Conservation (phyloP, 2,329 filamentous ascomycete genomes). For the Colletotrichum lindemuthianum region DNA sequence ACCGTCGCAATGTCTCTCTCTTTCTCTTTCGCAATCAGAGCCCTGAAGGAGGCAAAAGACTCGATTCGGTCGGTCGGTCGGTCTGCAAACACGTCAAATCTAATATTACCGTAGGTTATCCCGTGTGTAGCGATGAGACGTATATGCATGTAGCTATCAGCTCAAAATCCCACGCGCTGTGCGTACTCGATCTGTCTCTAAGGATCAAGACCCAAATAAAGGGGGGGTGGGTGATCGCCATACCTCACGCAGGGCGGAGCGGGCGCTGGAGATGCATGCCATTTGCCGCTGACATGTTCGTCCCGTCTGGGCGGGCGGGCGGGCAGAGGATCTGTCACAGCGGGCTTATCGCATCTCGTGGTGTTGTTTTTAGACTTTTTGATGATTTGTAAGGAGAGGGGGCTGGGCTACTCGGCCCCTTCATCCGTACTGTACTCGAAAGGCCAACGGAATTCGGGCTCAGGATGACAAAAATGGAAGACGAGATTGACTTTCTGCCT, state of each 20-base stretch:
- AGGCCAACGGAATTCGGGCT: background rate
- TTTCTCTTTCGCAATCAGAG: no score
- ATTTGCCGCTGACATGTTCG: slow-evolving; percentile 28
- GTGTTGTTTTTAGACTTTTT: background rate
- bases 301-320: slow-evolving; percentile 18
- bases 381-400: slow-evolving; percentile 1
- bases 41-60: no score
- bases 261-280: slow-evolving; percentile 31
- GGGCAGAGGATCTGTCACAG: background rate
- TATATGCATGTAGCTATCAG: no score
- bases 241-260: slow-evolving; percentile 22
- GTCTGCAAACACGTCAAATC: no score
- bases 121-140: no score
- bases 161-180: no score
- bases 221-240: background rate
- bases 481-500: slow-evolving; percentile 5
- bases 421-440: background rate
- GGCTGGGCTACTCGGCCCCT: background rate
- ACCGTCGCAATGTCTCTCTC: no score
- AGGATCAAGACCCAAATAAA: no score
- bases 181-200: no score
- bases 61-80: no score
- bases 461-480: background rate
- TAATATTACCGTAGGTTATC: no score
- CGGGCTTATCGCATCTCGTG: no score